These are phyloP conservation scores for Magnolia sinica DNA, from an alignment of 164 flowering plant species.

Conservation along the genomic window DNA sequence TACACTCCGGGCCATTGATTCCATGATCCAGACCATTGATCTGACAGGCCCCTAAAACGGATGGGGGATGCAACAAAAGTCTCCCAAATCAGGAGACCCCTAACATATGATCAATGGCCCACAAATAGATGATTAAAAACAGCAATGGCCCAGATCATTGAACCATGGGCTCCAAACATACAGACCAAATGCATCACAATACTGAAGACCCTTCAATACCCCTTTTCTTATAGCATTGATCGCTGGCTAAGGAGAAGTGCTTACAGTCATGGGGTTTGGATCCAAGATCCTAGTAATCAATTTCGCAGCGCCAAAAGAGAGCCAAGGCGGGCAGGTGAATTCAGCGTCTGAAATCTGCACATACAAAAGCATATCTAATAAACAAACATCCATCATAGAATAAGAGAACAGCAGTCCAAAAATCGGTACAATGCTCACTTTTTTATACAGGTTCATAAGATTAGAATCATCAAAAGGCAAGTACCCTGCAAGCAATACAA, in stretches of 20 bases:
- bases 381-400: constrained; percentile 8
- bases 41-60: not conserved
- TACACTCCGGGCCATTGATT: too few species aligned
- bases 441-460: constrained; percentile 88
- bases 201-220: not conserved
- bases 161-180: not conserved
- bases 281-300: constrained; percentile 75
- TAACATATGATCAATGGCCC: not conserved
- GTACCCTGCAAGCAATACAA: constrained; percentile 98
- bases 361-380: constrained; percentile 10
- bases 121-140: not conserved
- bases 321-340: constrained; percentile 92
- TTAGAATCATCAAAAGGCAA: constrained; percentile 99
- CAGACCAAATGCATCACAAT: not conserved
- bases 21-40: too few species aligned
- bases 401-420: constrained; percentile 1
- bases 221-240: not conserved
- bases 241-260: constrained; percentile 17
- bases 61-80: not conserved
- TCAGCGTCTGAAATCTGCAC: constrained; percentile 89
- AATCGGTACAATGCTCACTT: constrained; percentile 61
- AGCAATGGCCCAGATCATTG: not conserved
- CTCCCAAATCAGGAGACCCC: not conserved
- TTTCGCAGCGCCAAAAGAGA: constrained; percentile 78
- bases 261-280: constrained; percentile 87